These are phyloP conservation scores for Cutaneotrichosporon dermatis DNA, from an alignment of 1,284 basidiomycete species.

Conservation along the genomic window DNA sequence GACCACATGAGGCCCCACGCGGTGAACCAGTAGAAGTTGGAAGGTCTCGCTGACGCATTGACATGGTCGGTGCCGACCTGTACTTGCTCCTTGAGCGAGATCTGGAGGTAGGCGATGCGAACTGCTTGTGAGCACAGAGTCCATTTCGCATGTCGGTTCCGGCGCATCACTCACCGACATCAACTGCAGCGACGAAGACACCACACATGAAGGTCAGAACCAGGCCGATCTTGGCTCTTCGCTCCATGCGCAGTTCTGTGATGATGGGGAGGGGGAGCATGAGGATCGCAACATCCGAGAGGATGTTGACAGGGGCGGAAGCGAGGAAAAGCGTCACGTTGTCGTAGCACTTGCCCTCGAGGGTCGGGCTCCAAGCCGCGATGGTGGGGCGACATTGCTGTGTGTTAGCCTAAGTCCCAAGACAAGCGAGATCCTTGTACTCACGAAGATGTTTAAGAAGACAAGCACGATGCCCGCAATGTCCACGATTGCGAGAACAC, in stretches of 20 bases:
- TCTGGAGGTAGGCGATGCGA: conserved; percentile 44
- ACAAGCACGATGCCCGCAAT: conserved; percentile 43
- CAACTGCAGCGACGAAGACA: conserved; percentile 46
- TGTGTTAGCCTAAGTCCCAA: background rate
- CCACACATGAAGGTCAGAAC: conserved; percentile 46
- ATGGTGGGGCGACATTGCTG: conserved; percentile 41
- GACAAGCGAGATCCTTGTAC: background rate
- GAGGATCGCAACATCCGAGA: conserved; percentile 47
- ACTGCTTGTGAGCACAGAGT: conserved; percentile 13
- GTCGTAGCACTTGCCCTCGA: conserved; percentile 37
- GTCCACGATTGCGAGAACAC: conserved; percentile 39
- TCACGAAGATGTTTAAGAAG: conserved; percentile 44
- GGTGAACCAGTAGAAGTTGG: conserved; percentile 39
- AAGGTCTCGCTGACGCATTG: conserved; percentile 15
- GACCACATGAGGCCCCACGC: conserved; percentile 46
- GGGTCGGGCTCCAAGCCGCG: conserved; percentile 29
- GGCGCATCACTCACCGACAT: conserved; percentile 26
- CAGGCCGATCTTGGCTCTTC: conserved; percentile 43
- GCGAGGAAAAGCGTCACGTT: conserved; percentile 44
- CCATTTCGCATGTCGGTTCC: too few relatives aligned
- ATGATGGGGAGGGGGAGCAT: conserved; percentile 46
- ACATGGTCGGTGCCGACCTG: conserved; percentile 9
- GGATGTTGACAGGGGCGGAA: conserved; percentile 45
- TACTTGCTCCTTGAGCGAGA: conserved; percentile 31
- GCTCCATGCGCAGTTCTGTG: conserved; percentile 44